These are phyloP conservation scores for Berkeleyomyces basicola DNA, from an alignment of 2,329 filamentous ascomycete species.

Conservation along the genomic window DNA sequence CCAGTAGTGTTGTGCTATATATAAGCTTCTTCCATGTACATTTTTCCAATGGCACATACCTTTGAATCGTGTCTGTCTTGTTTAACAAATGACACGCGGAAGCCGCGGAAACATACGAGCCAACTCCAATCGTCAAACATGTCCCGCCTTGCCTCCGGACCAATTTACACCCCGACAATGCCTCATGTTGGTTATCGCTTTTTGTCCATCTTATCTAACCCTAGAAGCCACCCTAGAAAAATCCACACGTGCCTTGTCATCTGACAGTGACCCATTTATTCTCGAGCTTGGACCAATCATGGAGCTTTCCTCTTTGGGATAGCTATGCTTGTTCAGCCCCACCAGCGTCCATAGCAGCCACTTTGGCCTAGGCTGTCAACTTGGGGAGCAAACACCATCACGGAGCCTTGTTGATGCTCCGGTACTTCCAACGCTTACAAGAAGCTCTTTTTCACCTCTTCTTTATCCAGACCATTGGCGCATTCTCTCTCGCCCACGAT, in stretches of 20 bases:
- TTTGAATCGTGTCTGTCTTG: no score
- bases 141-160: not conserved
- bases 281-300: slow-evolving; percentile 5
- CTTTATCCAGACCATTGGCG: not conserved
- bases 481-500: slow-evolving; percentile 27
- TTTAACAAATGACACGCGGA: no score
- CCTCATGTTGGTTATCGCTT: not conserved
- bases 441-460: not conserved
- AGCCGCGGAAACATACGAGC: not conserved
- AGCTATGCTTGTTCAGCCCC: slow-evolving; percentile 11
- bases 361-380: slow-evolving; percentile 6
- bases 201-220: not conserved
- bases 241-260: slow-evolving; percentile 5
- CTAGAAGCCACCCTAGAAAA: not conserved
- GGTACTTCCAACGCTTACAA: not conserved
- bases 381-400: not conserved
- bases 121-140: not conserved
- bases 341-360: slow-evolving; percentile 9
- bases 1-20: no score
- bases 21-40: no score
- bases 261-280: not conserved
- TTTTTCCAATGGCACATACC: no score
- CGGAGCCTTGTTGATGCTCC: slow-evolving; percentile 7
- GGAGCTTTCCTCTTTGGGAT: slow-evolving; percentile 1
- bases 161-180: not conserved